Percentiles rank a stretch among this genome's conserved stretches.
Conservation (phyloP, 441 rosid genomes). For the Croton setiger region DNA sequence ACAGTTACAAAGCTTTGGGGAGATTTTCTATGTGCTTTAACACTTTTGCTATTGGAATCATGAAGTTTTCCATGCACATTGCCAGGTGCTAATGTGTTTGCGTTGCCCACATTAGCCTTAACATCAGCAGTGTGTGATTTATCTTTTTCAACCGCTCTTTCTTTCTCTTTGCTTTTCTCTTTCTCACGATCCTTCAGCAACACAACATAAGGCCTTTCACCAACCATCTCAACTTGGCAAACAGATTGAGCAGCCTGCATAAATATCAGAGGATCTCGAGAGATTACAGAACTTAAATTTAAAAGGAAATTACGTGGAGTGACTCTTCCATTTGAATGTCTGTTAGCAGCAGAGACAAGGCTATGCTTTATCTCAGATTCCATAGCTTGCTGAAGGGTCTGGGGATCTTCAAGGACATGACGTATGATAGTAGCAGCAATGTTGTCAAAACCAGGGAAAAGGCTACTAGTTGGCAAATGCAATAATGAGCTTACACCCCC, state of each 20-base stretch:
- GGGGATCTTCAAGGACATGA: slow-evolving; percentile 97
- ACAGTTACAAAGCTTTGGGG: slow-evolving; percentile 81
- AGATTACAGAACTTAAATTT: slow-evolving; percentile 70
- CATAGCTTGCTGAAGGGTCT: slow-evolving; percentile 98
- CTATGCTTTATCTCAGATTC: slow-evolving; percentile 94
- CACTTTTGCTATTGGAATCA: slow-evolving; percentile 63
- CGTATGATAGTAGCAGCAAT: slow-evolving; percentile 89
- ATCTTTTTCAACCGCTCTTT: slow-evolving; percentile 62
- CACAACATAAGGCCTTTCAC: slow-evolving; percentile 89
- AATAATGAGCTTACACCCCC: slow-evolving; percentile 81
- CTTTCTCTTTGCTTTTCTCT: slow-evolving; percentile 73
- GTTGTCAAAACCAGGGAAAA: slow-evolving; percentile 92
- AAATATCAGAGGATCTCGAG: slow-evolving; percentile 86
- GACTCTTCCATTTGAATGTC: slow-evolving; percentile 86
- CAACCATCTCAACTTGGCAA: slow-evolving; percentile 96
- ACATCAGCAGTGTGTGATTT: slow-evolving; percentile 56
- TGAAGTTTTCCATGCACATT: slow-evolving; percentile 41
- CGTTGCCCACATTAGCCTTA: slow-evolving; percentile 48
- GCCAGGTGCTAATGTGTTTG: slow-evolving; percentile 37
- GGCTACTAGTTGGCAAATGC: slow-evolving; percentile 81
- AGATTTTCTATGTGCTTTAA: slow-evolving; percentile 71
- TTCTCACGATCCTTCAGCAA: slow-evolving; percentile 91
- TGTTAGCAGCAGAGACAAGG: slow-evolving; percentile 76
- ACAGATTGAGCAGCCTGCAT: slow-evolving; percentile 80
- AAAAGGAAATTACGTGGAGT: slow-evolving; percentile 78